phyloP scores from a whole-genome alignment of 306 rosid species.

The Lathyrus aphaca region DNA sequence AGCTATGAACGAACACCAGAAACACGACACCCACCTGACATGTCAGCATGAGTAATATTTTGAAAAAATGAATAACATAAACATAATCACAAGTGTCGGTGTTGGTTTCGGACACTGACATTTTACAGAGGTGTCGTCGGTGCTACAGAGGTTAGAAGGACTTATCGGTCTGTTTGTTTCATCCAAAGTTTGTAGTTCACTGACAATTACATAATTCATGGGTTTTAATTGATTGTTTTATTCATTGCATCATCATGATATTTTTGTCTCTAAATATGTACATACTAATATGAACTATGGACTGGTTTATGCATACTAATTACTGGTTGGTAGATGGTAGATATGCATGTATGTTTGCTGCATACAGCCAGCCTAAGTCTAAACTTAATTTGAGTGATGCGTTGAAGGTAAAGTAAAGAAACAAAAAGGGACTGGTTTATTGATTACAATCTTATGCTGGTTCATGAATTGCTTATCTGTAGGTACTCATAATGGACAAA shows the following conservation, averaged over 20 bases:
- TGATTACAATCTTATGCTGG: constrained; percentile 26
- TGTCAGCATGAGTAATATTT: too few relatives aligned
- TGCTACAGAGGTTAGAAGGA: too few relatives aligned
- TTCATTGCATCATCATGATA: constrained; percentile 12
- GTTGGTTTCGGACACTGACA: too few relatives aligned
- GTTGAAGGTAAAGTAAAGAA: constrained; percentile 35
- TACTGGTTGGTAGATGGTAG: not conserved
- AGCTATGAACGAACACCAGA: too few relatives aligned
- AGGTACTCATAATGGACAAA: constrained; percentile 98
- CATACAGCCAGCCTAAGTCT: constrained; percentile 26
- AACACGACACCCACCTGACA: too few relatives aligned
- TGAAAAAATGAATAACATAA: too few relatives aligned
- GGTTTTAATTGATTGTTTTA: constrained; percentile 27
- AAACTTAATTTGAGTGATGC: constrained; percentile 27
- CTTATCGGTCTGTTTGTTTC: constrained; percentile 7
- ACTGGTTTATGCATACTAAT: constrained; percentile 11
- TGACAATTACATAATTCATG: not conserved
- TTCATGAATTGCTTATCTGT: constrained; percentile 43
- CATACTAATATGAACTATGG: constrained; percentile 21
- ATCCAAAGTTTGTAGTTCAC: constrained; percentile 19
- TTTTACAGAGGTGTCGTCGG: too few relatives aligned
- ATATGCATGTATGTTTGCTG: constrained; percentile 26
- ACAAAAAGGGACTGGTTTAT: constrained; percentile 9
- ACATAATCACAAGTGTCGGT: too few relatives aligned
- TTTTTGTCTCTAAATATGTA: constrained; percentile 30